A percentile compares a stretch with the other conserved stretches of the same genome.
Conservation (phyloP, 2,329 filamentous ascomycete species). For the Chalaropsis ovoidea region DNA sequence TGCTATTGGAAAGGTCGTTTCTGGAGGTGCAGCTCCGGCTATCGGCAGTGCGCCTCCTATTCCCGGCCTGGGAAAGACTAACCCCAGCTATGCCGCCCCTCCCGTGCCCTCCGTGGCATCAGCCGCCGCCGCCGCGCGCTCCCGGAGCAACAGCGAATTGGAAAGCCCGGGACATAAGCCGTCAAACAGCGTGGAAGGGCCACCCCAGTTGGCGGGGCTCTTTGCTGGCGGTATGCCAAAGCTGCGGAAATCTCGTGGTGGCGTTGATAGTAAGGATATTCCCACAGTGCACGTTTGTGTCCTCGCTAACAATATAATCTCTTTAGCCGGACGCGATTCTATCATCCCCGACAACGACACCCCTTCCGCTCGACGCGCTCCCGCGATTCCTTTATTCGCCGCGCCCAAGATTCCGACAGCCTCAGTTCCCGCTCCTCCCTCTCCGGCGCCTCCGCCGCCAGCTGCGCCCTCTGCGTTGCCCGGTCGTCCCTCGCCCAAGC, state of each 20-base stretch:
- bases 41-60: conserved; percentile 71
- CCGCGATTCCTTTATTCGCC: conserved; percentile 43
- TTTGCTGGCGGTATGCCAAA: conserved; percentile 96
- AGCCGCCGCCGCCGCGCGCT: conserved; percentile 49
- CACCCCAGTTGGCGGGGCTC: conserved; percentile 75
- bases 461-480: conserved; percentile 50
- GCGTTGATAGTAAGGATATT: conserved; percentile 49
- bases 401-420: conserved; percentile 52
- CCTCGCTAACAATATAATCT: background rate
- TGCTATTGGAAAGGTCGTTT: conserved; percentile 42
- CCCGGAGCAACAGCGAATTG: conserved; percentile 75
- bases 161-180: conserved; percentile 35
- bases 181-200: conserved; percentile 39
- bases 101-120: conserved; percentile 51
- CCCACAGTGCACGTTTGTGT: background rate
- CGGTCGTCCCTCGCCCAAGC: conserved; percentile 35
- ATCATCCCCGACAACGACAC: conserved; percentile 11
- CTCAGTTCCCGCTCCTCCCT: conserved; percentile 35
- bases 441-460: conserved; percentile 54
- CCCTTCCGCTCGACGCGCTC: conserved; percentile 28
- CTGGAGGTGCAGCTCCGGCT: conserved; percentile 44
- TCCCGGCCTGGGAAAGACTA: conserved; percentile 33
- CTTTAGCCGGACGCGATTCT: conserved; percentile 23
- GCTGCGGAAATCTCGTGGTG: conserved; percentile 74
- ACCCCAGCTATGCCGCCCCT: conserved; percentile 62